Base-by-base conservation (phyloP, 176 grass and related monocot species). In the Eragrostis nindensis region DNA sequence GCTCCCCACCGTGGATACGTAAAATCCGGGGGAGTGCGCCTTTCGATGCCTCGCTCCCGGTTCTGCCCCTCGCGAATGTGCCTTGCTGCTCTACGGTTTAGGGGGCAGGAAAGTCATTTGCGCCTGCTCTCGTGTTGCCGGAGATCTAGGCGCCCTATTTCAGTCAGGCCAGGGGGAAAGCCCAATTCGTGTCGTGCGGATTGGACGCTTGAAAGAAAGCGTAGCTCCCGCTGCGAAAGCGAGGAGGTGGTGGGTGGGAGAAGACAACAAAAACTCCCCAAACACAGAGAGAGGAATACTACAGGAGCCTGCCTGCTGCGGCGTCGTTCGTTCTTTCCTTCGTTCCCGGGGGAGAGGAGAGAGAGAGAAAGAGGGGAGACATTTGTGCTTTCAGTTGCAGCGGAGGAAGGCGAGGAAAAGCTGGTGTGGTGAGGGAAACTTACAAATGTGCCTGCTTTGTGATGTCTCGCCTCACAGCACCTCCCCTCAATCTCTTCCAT, bases 141-240 rank as follows among this genome's bases (percentile, higher is more conserved):
- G 59, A 82, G 78, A 78, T 89, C 82, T 89, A 89, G 87, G 70
- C 77, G 64, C 64, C 45, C 88, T 86, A 90, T 87, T 86, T 90
- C 60, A 22, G 39, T 44, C 22, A 60, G 56, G 66, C 44, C 80
- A 12, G n/a, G 27, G 27, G 60, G 26, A 38, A 52, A 40, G 42
- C 63, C 71, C 71, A 42, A 43, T 75, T 63, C 84, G 75, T 87
- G 80, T 84, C 84, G 75, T 87, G 80, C 80, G 73, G 89, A 90
- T 80, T 87, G 68, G 89, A 90, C 80, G 18, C 32, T 82, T 80
- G 8, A 80, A 74, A 80, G n/a, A n/a, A 80, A 66, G 69, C 27
- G 70, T 29, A 74, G 32, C 68, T 40, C 72, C 29, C 26, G 9
- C 26, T 27, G 54, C 21, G 22, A 22, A 11, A 64, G 45, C 55